Evolutionary conservation across 805 yeast genomes (phyloP), one percentile per base, ranked within the genome.

Genomic region (Yamadazyma kitorensis): DNA sequence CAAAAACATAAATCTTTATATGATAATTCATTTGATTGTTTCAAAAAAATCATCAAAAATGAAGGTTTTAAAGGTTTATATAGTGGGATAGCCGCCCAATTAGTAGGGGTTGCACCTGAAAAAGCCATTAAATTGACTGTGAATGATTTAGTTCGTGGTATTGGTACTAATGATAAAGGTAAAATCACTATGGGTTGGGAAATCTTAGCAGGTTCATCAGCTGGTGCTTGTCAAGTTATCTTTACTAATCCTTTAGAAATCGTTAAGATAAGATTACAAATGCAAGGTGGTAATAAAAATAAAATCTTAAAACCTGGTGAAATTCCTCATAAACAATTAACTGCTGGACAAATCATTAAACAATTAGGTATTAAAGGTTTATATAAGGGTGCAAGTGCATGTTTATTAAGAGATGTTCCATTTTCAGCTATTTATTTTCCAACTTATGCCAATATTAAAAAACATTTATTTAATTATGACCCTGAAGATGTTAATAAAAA

Each of bases 351-450:
- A 50, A 83, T 91, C 45, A 80, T 91, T 11, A 77, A 74, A 44
- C 82, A 80, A 47, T 70, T 91, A 41, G 98, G 98, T 28, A 47
- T 91, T 16, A 66, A 68, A 30, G 98, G 98, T 12, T 71, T 91
- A 41, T 91, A 91, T 62, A 87, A 80, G 61, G 98, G 98, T 50
- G 91, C 89, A 0, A 48, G 77, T 17, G 98, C 98, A 6, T 91
- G 98, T 64, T 59, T 93, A 49, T 65, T 87, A 57, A 80, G 98
- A 61, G 98, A 91, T 61, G 95, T 91, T 24, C 98, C 98, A 28
- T 91, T 91, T 61, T 82, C 94, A 24, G 96, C 98, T 24, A 91
- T 91, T 45, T 91, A 91, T 67, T 91, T 91, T 80, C 98, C 98
- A 34, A 79, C 97, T 5, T 91, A 91, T 63, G 95, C 96, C 24